Evolutionary conservation across 2,329 filamentous ascomycete species (phyloP).

Genomic region (Epichloe hybrida): DNA sequence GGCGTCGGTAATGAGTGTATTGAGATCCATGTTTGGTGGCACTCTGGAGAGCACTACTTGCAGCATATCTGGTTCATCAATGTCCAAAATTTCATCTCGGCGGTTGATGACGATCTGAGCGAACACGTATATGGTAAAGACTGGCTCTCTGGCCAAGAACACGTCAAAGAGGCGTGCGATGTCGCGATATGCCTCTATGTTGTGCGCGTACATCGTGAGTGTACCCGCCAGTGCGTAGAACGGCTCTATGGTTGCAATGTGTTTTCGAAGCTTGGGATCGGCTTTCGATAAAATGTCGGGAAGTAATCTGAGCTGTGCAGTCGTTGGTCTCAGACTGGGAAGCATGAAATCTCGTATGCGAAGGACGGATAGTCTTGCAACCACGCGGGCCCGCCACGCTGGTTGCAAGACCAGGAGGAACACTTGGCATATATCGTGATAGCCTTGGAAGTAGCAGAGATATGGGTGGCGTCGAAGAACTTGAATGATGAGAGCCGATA

Average conservation of each 20-base stretch:
- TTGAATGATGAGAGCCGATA: conserved; percentile 67
- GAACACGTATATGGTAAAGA: conserved; percentile 83
- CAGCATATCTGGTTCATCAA: conserved; percentile 89
- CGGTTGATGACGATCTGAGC: conserved; percentile 75
- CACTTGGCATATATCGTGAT: conserved; percentile 96
- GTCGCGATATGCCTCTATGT: conserved; percentile 77
- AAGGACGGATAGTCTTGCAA: conserved; percentile 73
- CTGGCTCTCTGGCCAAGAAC: conserved; percentile 73
- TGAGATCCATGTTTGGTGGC: conserved; percentile 67
- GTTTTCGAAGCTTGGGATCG: conserved; percentile 57
- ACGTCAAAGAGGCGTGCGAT: conserved; percentile 91
- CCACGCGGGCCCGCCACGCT: conserved; percentile 43
- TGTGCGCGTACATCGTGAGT: conserved; percentile 91
- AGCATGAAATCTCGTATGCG: conserved; percentile 98
- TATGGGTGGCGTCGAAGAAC: conserved; percentile 70
- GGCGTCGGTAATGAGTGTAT: conserved; percentile 57
- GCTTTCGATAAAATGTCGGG: conserved; percentile 64
- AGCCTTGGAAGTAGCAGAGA: conserved; percentile 95
- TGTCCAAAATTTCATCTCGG: conserved; percentile 71
- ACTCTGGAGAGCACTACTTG: conserved; percentile 80
- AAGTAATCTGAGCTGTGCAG: conserved; percentile 76
- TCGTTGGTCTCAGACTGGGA: conserved; percentile 65
- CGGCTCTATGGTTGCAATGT: conserved; percentile 67
- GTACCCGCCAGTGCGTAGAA: conserved; percentile 92
- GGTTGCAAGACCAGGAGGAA: conserved; percentile 72